Conservation (phyloP, 2,329 filamentous ascomycete species). For the Colletotrichum agaves region DNA sequence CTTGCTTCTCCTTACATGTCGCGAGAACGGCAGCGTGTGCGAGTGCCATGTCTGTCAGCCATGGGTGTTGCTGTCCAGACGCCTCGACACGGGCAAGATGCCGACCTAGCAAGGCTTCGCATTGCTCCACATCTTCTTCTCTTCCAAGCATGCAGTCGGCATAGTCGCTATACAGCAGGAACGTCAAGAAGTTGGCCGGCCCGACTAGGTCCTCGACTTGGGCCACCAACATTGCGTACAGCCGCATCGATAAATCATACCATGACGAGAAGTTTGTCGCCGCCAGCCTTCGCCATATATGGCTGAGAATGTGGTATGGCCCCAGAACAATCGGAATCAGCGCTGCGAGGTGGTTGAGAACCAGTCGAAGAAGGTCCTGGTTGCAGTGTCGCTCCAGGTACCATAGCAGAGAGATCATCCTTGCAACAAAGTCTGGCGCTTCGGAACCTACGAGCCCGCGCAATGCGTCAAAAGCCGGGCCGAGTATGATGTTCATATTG, state of each 20-base stretch:
- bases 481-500: slow-evolving; percentile 45
- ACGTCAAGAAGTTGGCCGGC: slow-evolving; percentile 47
- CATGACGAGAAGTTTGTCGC: slow-evolving; percentile 47
- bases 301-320: slow-evolving; percentile 44
- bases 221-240: slow-evolving; percentile 46
- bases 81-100: slow-evolving; percentile 45
- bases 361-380: slow-evolving; percentile 46
- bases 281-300: slow-evolving; percentile 47
- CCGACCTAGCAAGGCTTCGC: slow-evolving; percentile 43
- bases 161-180: slow-evolving; percentile 48
- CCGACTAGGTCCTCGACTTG: slow-evolving; percentile 46
- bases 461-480: slow-evolving; percentile 49
- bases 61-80: slow-evolving; percentile 44
- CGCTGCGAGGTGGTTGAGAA: slow-evolving; percentile 46
- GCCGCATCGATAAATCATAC: slow-evolving; percentile 45
- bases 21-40: slow-evolving; percentile 46
- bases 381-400: slow-evolving; percentile 49
- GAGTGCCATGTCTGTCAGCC: slow-evolving; percentile 47
- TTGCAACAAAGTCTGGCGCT: slow-evolving; percentile 47
- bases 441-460: slow-evolving; percentile 47
- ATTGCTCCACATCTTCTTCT: slow-evolving; percentile 42
- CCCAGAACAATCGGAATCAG: slow-evolving; percentile 47
- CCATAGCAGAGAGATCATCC: slow-evolving; percentile 49
- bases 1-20: slow-evolving; percentile 44
- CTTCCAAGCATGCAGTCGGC: slow-evolving; percentile 47